A percentile compares a stretch with the other conserved stretches of the same genome.
Conservation (phyloP, 75 land plant genomes). For the Cunninghamia lanceolata region DNA sequence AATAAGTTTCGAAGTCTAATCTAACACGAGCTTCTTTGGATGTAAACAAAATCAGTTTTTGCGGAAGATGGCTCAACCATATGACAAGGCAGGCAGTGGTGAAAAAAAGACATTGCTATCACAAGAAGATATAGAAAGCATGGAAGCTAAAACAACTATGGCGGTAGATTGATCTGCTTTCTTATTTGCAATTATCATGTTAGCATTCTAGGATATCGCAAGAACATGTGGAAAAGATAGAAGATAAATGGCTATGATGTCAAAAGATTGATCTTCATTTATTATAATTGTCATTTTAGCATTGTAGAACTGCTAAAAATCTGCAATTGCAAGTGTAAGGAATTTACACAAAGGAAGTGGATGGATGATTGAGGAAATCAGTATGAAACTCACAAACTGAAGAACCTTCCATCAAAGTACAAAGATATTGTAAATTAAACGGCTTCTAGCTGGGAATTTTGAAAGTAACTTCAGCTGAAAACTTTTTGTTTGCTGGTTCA, state of each 20-base stretch:
- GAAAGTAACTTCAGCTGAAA: not conserved
- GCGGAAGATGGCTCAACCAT: constrained; percentile 96
- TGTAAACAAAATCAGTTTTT: constrained; percentile 61
- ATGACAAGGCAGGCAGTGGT: constrained; percentile 67
- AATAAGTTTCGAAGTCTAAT: not conserved
- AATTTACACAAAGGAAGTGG: not conserved
- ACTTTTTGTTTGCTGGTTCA: not conserved
- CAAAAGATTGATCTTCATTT: not conserved
- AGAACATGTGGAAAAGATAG: constrained; percentile 68
- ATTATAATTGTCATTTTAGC: not conserved
- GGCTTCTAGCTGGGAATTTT: not conserved
- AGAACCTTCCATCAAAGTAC: not conserved
- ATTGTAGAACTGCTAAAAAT: not conserved
- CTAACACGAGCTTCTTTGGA: not conserved
- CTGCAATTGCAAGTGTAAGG: not conserved
- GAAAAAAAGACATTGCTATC: constrained; percentile 74
- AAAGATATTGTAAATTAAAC: not conserved
- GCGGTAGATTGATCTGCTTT: not conserved
- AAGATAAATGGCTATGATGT: not conserved
- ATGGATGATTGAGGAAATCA: not conserved
- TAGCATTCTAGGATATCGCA: constrained; percentile 33
- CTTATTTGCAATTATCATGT: not conserved
- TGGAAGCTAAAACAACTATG: constrained; percentile 23
- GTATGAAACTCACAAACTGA: not conserved
- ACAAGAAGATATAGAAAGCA: constrained; percentile 77